These are phyloP conservation scores for Vitis hybrid DNA, from an alignment of 177 flowering plant species.

Conservation along the genomic window DNA sequence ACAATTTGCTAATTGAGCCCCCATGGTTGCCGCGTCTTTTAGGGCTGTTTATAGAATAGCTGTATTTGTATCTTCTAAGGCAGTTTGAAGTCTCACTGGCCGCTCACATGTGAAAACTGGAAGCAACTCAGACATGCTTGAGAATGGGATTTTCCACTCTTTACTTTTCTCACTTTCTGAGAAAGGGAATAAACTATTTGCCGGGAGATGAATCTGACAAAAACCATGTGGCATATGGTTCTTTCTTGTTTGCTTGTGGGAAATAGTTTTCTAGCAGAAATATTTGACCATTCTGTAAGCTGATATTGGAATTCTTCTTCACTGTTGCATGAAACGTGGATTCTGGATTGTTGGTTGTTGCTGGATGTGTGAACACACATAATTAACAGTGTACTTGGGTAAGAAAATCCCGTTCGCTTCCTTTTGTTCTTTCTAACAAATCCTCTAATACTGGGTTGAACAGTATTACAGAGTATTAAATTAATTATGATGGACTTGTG, in stretches of 20 bases:
- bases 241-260: neutral
- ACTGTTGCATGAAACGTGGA: conserved; percentile 29
- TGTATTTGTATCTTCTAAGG: no score
- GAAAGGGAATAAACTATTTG: no score
- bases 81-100: no score
- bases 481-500: neutral
- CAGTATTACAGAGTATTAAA: neutral
- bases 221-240: neutral
- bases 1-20: no score
- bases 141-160: no score
- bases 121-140: no score
- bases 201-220: no score
- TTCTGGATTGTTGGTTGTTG: conserved; percentile 14
- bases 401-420: conserved; percentile 9
- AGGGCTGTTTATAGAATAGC: no score
- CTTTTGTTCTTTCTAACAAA: neutral
- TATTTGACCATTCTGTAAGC: conserved; percentile 19
- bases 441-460: neutral
- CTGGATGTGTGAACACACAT: conserved; percentile 1
- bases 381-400: conserved; percentile 70
- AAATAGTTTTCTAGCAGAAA: conserved; percentile 11
- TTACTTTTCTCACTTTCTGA: no score
- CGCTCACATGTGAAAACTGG: no score
- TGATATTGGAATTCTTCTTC: conserved; percentile 6
- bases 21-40: no score